Conservation (phyloP, 2,329 filamentous ascomycete species). For the Tolypocladium cylindrosporum region DNA sequence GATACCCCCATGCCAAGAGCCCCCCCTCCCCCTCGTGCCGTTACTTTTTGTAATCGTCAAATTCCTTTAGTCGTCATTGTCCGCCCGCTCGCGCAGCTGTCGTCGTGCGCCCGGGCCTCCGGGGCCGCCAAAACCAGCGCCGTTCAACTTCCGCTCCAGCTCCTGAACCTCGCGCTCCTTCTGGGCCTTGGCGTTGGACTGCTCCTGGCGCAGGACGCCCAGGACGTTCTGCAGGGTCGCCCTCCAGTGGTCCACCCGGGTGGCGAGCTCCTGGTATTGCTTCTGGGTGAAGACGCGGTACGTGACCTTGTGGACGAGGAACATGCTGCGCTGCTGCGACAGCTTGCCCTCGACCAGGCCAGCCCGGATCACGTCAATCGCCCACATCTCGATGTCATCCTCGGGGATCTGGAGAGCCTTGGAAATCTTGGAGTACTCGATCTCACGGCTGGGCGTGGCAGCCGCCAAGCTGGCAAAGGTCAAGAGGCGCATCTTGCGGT, state of each 20-base stretch:
- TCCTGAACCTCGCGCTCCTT: constrained; percentile 70
- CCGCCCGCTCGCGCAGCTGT: constrained; percentile 37
- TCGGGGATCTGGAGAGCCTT: constrained; percentile 72
- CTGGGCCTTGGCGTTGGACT: constrained; percentile 66
- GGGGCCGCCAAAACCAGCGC: constrained; percentile 25
- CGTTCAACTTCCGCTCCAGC: constrained; percentile 55
- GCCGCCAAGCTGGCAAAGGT: constrained; percentile 87
- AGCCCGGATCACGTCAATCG: constrained; percentile 94
- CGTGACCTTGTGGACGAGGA: constrained; percentile 90
- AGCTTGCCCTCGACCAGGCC: constrained; percentile 94
- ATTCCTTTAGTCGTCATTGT: constrained; percentile 43
- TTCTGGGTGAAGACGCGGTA: constrained; percentile 97
- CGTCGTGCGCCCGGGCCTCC: constrained; percentile 17
- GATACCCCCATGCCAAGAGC: constrained; percentile 7
- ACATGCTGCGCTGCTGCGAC: constrained; percentile 83
- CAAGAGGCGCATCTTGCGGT: constrained; percentile 92
- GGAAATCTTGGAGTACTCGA: constrained; percentile 79
- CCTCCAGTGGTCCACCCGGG: constrained; percentile 85
- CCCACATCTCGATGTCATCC: constrained; percentile 94
- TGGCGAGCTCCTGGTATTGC: constrained; percentile 94
- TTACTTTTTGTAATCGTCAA: not conserved
- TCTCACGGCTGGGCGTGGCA: constrained; percentile 70
- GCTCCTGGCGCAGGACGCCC: constrained; percentile 67
- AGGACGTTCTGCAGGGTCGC: constrained; percentile 71
- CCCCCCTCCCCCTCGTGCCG: constrained; percentile 7